These are phyloP conservation scores for Balansia obtecta DNA, from an alignment of 2,329 filamentous ascomycete genomes.

Conservation along the genomic window DNA sequence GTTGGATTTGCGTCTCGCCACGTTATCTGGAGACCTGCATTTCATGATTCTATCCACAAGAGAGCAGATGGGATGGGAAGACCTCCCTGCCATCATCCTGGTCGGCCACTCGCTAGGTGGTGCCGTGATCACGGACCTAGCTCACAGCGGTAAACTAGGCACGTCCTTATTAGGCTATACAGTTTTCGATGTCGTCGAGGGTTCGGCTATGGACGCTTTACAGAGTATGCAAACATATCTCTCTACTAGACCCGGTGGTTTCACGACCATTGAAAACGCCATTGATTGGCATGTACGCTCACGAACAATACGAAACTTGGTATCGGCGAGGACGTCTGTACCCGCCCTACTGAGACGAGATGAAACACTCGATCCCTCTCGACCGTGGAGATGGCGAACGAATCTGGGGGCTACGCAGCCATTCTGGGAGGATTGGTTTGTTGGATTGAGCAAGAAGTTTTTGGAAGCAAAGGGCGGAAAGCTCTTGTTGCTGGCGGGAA, in stretches of 20 bases:
- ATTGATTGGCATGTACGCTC: constrained; percentile 93
- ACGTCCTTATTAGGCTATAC: constrained; percentile 67
- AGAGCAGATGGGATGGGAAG: constrained; percentile 56
- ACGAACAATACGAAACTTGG: constrained; percentile 70
- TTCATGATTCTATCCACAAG: constrained; percentile 57
- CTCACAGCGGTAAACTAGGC: constrained; percentile 54
- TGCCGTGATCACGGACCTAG: constrained; percentile 80
- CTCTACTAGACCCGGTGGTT: constrained; percentile 64
- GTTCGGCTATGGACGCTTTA: constrained; percentile 87
- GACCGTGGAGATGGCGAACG: constrained; percentile 73
- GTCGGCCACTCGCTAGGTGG: constrained; percentile 89
- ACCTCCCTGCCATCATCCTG: constrained; percentile 66
- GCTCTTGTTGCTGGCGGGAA: constrained; percentile 72
- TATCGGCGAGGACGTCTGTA: constrained; percentile 78
- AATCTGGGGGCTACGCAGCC: constrained; percentile 72
- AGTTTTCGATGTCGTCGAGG: constrained; percentile 90
- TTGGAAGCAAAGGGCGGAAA: constrained; percentile 72
- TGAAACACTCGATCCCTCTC: constrained; percentile 21
- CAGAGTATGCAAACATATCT: constrained; percentile 91
- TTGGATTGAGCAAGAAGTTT: constrained; percentile 79
- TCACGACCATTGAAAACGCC: constrained; percentile 63
- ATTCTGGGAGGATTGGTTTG: constrained; percentile 93
- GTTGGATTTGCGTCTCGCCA: constrained; percentile 58
- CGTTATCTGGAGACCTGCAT: constrained; percentile 61
- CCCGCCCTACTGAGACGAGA: constrained; percentile 57